Conservation (phyloP, 768 basidiomycete genomes). For the Crucibulum laeve region DNA sequence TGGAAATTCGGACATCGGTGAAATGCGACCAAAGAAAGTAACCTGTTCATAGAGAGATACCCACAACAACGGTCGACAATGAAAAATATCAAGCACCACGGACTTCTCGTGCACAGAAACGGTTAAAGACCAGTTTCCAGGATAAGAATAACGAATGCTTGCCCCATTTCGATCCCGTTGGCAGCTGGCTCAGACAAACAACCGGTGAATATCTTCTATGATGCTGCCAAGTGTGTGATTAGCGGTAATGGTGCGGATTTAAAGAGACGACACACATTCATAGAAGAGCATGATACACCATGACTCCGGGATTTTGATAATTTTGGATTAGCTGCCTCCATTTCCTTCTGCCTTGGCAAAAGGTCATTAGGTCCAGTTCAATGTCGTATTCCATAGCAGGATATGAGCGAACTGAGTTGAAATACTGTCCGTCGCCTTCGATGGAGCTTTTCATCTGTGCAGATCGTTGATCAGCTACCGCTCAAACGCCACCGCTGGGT, state of each 20-base stretch:
- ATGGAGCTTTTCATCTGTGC: not conserved
- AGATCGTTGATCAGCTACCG: slow-evolving; percentile 9
- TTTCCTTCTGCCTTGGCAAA: slow-evolving; percentile 4
- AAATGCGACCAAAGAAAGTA: slow-evolving; percentile 5
- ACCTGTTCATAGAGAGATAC: not conserved
- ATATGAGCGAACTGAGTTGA: slow-evolving; percentile 2
- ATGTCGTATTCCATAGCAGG: not conserved
- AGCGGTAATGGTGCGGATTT: slow-evolving; percentile 24
- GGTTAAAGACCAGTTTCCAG: not conserved
- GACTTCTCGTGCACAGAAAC: slow-evolving; percentile 5
- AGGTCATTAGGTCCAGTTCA: not conserved
- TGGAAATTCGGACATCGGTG: slow-evolving; percentile 7
- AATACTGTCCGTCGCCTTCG: not conserved
- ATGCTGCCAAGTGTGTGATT: slow-evolving; percentile 8
- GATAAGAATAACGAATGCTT: slow-evolving; percentile 9
- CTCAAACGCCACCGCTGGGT: slow-evolving; percentile 20
- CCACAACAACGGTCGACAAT: not conserved
- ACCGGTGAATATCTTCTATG: slow-evolving; percentile 6
- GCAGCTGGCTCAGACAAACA: slow-evolving; percentile 3
- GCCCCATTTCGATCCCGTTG: slow-evolving; percentile 9
- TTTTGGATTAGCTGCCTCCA: not conserved
- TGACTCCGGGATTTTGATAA: slow-evolving; percentile 1
- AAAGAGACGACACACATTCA: slow-evolving; percentile 14
- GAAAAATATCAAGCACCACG: not conserved
- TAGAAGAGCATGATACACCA: slow-evolving; percentile 3